A percentile compares a stretch with the other conserved stretches of the same genome.
These are phyloP conservation scores for Pseudogymnoascus sp. DNA, from an alignment of 2,329 filamentous ascomycete species.

Conservation along the genomic window DNA sequence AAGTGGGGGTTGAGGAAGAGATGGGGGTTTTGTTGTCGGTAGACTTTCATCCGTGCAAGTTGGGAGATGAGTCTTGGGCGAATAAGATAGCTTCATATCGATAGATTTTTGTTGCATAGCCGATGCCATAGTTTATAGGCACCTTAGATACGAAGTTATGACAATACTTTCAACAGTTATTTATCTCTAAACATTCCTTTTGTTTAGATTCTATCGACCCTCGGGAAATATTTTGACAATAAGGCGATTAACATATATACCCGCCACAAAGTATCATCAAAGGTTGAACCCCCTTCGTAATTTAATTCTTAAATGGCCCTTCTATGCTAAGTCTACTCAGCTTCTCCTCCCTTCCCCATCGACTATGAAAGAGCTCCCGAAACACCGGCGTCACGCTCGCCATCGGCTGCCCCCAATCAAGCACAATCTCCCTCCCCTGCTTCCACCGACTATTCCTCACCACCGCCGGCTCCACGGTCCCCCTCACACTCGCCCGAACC, in stretches of 20 bases:
- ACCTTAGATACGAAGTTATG: neutral
- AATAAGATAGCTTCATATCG: neutral
- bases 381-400: neutral
- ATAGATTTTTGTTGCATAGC: neutral
- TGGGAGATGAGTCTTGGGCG: neutral
- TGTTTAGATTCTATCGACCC: neutral
- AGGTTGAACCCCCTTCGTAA: neutral
- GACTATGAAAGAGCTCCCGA: neutral
- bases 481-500: neutral
- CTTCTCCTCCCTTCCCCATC: neutral
- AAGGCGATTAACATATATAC: neutral
- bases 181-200: neutral
- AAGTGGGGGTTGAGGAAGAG: neutral
- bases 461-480: neutral
- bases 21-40: neutral
- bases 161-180: neutral
- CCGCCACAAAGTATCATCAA: neutral
- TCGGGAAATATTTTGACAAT: neutral
- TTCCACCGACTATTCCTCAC: neutral
- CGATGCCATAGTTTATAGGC: neutral
- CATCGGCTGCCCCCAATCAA: neutral
- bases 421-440: neutral
- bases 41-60: neutral
- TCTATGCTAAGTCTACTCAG: neutral
- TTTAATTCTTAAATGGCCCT: neutral